A percentile compares a stretch with the other conserved stretches of the same genome.
These are phyloP conservation scores for Kodamaea hsintzibuensis DNA, from an alignment of 805 yeast species.

Conservation along the genomic window DNA sequence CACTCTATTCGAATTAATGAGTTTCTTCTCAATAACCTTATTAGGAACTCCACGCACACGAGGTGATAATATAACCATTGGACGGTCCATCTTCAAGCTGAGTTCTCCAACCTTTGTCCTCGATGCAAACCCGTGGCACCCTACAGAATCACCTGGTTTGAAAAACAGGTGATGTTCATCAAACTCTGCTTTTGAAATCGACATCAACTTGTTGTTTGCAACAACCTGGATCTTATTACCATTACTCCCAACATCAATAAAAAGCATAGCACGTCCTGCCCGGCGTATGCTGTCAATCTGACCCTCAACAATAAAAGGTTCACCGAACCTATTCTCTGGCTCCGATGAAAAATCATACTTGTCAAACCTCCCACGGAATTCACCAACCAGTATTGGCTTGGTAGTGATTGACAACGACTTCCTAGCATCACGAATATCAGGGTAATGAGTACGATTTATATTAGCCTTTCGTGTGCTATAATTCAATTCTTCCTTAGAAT, in stretches of 20 bases:
- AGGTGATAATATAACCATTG: slow-evolving; percentile 61
- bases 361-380: slow-evolving; percentile 34
- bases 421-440: slow-evolving; percentile 18
- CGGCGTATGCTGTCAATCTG: slow-evolving; percentile 57
- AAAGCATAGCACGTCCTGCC: slow-evolving; percentile 68
- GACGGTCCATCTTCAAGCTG: slow-evolving; percentile 58
- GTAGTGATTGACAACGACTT: background rate
- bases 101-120: slow-evolving; percentile 76
- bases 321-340: slow-evolving; percentile 10
- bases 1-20: slow-evolving; percentile 67
- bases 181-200: slow-evolving; percentile 44
- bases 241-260: slow-evolving; percentile 70
- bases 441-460: slow-evolving; percentile 20
- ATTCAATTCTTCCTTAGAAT: slow-evolving; percentile 2
- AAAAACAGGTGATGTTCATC: slow-evolving; percentile 41
- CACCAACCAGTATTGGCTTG: slow-evolving; percentile 35
- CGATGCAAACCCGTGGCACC: slow-evolving; percentile 70
- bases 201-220: slow-evolving; percentile 52
- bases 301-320: slow-evolving; percentile 45
- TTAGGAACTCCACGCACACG: slow-evolving; percentile 70
- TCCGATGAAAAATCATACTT: slow-evolving; percentile 17
- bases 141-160: slow-evolving; percentile 71
- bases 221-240: slow-evolving; percentile 58
- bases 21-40: slow-evolving; percentile 51
- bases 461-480: slow-evolving; percentile 3